These are phyloP conservation scores for Zygosaccharomyces pseudorouxii DNA, from an alignment of 805 yeast genomes.

Conservation along the genomic window DNA sequence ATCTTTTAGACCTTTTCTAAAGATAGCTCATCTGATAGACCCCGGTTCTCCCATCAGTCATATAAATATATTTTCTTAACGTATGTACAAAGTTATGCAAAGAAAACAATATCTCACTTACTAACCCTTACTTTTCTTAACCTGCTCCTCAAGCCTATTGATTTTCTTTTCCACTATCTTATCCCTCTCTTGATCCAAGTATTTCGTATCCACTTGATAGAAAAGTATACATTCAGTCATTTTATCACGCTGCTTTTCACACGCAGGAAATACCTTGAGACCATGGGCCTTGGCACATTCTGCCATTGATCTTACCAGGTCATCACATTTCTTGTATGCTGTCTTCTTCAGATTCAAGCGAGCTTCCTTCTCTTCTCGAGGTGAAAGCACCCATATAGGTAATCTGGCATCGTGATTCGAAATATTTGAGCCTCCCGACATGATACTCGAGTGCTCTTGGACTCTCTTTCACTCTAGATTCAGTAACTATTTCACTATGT, in stretches of 20 bases:
- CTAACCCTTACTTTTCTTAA: constrained; percentile 11
- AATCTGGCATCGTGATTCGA: constrained; percentile 36
- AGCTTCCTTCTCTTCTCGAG: constrained; percentile 69
- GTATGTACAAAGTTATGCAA: constrained; percentile 5
- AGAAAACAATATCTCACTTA: not conserved
- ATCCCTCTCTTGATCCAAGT: constrained; percentile 66
- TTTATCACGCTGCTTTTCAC: constrained; percentile 52
- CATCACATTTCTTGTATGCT: constrained; percentile 65
- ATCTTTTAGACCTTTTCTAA: constrained; percentile 30
- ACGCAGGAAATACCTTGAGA: constrained; percentile 59
- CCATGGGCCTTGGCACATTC: constrained; percentile 63
- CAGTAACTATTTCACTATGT: not conserved
- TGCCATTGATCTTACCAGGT: constrained; percentile 59
- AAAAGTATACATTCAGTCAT: constrained; percentile 60
- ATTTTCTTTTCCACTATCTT: constrained; percentile 55
- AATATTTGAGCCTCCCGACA: constrained; percentile 11
- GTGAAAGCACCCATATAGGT: constrained; percentile 74
- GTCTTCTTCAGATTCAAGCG: constrained; percentile 64
- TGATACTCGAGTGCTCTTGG: not conserved
- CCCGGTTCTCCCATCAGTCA: not conserved
- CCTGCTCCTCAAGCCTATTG: constrained; percentile 34
- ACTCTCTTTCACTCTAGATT: not conserved
- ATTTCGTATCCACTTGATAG: constrained; percentile 53
- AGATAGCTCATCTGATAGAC: not conserved
- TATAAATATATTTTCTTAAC: constrained; percentile 4